Base-by-base conservation (phyloP, 331 rosid genomes). In the Quercus lobata region DNA sequence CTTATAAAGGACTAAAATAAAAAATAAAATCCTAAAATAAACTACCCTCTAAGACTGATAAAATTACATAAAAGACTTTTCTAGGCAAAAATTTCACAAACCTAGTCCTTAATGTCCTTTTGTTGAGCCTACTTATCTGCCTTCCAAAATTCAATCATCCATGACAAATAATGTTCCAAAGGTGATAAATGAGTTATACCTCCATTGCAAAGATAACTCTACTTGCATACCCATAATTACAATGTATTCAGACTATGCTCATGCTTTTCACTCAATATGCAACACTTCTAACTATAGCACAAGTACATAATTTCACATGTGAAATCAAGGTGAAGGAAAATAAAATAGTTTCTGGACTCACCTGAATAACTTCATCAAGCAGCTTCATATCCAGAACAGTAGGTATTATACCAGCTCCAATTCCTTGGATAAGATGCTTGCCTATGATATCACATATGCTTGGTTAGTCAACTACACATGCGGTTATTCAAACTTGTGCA, bases 361-460 rank as follows among this genome's bases (percentile, higher is more conserved):
- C 97, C 81, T 91, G 97, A 80, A 94, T 71, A 80, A 90, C 93
- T 90, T 89, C 97, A 74, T 92, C 93, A 12, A 94, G 78, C 73
- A 92, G 30, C 84, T 52, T 70, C 66, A 92, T 82, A 18, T 92
- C 98, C 87, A 94, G 83, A 81, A 92, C 89, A 82, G 89, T 89
- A 76, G 97, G 97, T 76, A 92, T 86, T 83, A 94, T 87, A 73
- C 98, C 98, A 62, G 97, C 98, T n/a, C 98, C 98, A 83, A 94
- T 86, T 85, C 98, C 98, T 91, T 94, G 97, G 86, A 92, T 94
- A 85, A 90, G 90, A 85, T 94, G 98, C 11, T 94, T 92, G 44
- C 98, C 98, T 94, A 80, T 25, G 65, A 69, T 54, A 49, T 62
- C 30, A 71, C 71, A 78, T 65, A 54, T 68, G 74, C 55, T 35